These are phyloP conservation scores for Beauveria varroae DNA, from an alignment of 2,329 filamentous ascomycete species.

Conservation along the genomic window DNA sequence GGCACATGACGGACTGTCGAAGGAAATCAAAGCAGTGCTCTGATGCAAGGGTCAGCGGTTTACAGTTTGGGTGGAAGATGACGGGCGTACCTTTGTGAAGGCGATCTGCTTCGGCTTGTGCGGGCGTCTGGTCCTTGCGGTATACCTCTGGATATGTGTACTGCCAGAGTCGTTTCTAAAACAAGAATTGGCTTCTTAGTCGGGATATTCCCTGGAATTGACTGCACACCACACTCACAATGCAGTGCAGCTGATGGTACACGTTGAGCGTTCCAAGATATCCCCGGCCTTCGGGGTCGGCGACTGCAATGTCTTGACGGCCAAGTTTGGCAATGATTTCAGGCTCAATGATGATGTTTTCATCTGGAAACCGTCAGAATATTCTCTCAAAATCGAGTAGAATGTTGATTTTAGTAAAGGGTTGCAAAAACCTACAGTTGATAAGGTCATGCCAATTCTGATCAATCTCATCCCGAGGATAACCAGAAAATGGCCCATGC, in stretches of 20 bases:
- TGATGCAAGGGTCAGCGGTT: neutral
- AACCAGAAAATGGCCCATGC: slow-evolving; percentile 5
- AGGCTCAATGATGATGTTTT: slow-evolving; percentile 8
- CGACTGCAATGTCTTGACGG: slow-evolving; percentile 1
- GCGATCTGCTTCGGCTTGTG: slow-evolving; percentile 2
- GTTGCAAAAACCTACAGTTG: neutral
- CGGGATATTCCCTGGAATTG: too few species aligned
- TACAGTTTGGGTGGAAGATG: neutral
- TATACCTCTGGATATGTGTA: slow-evolving; percentile 10
- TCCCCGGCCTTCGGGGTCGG: slow-evolving; percentile 1
- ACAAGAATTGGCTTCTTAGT: neutral
- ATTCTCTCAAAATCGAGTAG: neutral
- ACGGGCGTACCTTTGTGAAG: slow-evolving; percentile 3
- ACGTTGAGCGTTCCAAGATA: slow-evolving; percentile 12
- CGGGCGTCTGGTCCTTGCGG: neutral
- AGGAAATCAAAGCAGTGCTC: slow-evolving; percentile 11
- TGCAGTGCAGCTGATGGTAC: slow-evolving; percentile 12
- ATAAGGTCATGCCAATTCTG: slow-evolving; percentile 10
- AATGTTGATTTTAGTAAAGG: too few species aligned
- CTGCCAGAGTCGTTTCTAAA: slow-evolving; percentile 10
- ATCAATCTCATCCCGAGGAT: slow-evolving; percentile 5
- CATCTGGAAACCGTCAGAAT: neutral
- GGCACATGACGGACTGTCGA: slow-evolving; percentile 9
- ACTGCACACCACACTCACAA: neutral
- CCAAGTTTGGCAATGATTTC: slow-evolving; percentile 1